These are phyloP conservation scores for Floccularia luteovirens DNA, from an alignment of 768 basidiomycete species.

Conservation along the genomic window DNA sequence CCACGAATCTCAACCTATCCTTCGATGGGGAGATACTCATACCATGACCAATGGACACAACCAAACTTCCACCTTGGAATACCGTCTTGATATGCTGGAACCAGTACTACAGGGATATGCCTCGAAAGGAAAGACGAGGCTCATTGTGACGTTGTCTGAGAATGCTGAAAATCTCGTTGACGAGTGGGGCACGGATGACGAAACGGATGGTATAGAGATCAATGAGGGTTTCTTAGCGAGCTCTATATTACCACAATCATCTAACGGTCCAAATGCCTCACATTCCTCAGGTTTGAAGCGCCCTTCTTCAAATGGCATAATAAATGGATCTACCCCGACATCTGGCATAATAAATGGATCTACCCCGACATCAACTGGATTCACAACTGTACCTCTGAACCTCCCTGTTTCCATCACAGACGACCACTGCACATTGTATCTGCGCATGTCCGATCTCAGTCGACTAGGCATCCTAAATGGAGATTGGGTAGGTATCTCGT, in stretches of 20 bases:
- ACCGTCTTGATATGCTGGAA: slow-evolving; percentile 51
- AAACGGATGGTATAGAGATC: slow-evolving; percentile 53
- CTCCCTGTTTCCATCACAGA: slow-evolving; percentile 21
- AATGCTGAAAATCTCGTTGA: background rate
- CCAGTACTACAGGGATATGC: slow-evolving; percentile 71
- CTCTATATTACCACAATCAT: slow-evolving; percentile 27
- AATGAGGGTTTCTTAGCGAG: slow-evolving; percentile 63
- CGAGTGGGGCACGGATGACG: slow-evolving; percentile 12
- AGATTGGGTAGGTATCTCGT: slow-evolving; percentile 57
- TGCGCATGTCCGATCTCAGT: slow-evolving; percentile 56
- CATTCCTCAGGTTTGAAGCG: too few species aligned
- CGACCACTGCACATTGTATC: slow-evolving; percentile 53
- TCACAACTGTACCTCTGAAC: slow-evolving; percentile 22
- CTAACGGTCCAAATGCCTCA: slow-evolving; percentile 7
- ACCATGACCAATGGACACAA: slow-evolving; percentile 10
- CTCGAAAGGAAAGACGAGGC: slow-evolving; percentile 35
- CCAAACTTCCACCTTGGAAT: slow-evolving; percentile 20
- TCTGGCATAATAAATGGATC: slow-evolving; percentile 6
- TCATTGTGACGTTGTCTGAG: slow-evolving; percentile 37
- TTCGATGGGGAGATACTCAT: slow-evolving; percentile 38
- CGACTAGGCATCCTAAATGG: slow-evolving; percentile 61
- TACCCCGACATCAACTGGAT: slow-evolving; percentile 7
- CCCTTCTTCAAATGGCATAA: slow-evolving; percentile 5
- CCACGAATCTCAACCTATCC: slow-evolving; percentile 29
- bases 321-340: slow-evolving; percentile 8